Percentiles rank a stretch among this genome's conserved stretches.
Conservation (phyloP, 179 eudicot species). For the Actinidia chinensis region DNA sequence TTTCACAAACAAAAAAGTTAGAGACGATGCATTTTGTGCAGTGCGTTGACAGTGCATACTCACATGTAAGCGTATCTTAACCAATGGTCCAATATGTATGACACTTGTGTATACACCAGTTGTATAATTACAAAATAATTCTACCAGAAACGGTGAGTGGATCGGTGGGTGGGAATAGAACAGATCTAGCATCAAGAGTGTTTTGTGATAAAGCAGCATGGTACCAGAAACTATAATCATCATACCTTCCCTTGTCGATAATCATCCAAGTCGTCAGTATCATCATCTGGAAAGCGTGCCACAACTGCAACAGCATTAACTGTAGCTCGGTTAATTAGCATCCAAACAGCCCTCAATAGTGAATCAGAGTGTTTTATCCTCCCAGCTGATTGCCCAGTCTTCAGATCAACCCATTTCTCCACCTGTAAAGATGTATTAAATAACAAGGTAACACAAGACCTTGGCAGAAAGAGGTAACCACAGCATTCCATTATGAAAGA, state of each 20-base stretch:
- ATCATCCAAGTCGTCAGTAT: constrained; percentile 54
- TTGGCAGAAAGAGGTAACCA: neutral
- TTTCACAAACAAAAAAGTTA: neutral
- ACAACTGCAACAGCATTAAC: constrained; percentile 91
- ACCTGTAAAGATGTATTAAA: constrained; percentile 38
- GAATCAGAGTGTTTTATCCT: constrained; percentile 82
- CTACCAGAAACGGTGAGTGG: neutral
- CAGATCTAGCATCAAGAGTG: no score
- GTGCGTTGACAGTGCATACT: no score
- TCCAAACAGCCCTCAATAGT: constrained; percentile 68
- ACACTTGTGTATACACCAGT: neutral
- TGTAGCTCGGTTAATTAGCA: constrained; percentile 48
- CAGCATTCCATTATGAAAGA: constrained; percentile 2
- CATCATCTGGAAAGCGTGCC: constrained; percentile 93
- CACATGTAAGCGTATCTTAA: no score
- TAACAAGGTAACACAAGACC: neutral
- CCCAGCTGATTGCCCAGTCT: constrained; percentile 82
- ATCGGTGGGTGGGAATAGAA: neutral
- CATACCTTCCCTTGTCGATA: constrained; percentile 83
- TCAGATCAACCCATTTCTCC: constrained; percentile 81
- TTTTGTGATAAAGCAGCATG: neutral
- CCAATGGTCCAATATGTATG: neutral
- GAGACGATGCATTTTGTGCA: no score
- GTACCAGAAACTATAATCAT: neutral
- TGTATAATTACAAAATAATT: neutral